Conservation (phyloP, 768 basidiomycete genomes). For the Gyrodon lividus region DNA sequence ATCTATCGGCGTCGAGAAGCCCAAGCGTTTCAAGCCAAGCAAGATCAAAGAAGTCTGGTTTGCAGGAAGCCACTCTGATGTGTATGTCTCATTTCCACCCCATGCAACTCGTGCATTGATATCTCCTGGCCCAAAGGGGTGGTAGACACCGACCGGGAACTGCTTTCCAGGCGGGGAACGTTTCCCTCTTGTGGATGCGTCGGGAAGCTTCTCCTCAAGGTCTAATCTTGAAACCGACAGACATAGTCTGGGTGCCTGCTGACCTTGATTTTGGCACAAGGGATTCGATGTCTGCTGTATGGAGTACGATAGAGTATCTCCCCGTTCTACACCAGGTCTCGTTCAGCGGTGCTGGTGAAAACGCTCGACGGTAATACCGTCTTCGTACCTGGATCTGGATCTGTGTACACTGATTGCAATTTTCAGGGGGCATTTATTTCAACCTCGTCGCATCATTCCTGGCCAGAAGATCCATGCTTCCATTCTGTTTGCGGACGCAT, state of each 20-base stretch:
- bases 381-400: too few relatives aligned
- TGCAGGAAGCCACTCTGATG: slow-evolving; percentile 40
- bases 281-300: slow-evolving; percentile 14
- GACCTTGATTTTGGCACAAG: slow-evolving; percentile 17
- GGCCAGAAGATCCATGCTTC: slow-evolving; percentile 23
- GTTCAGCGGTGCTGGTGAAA: slow-evolving; percentile 16
- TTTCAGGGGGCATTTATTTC: slow-evolving; percentile 10
- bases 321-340: slow-evolving; percentile 17
- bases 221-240: slow-evolving; percentile 19
- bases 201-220: slow-evolving; percentile 25
- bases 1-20: neutral
- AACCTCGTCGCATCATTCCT: slow-evolving; percentile 18
- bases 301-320: slow-evolving; percentile 13
- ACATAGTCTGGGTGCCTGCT: slow-evolving; percentile 18
- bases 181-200: slow-evolving; percentile 32
- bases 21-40: neutral
- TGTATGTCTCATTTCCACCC: slow-evolving; percentile 13
- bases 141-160: slow-evolving; percentile 14
- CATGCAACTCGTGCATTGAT: neutral
- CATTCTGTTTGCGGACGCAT: slow-evolving; percentile 17
- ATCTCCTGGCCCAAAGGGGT: slow-evolving; percentile 5
- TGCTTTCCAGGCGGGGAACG: slow-evolving; percentile 13
- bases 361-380: slow-evolving; percentile 5
- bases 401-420: neutral
- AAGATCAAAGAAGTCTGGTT: slow-evolving; percentile 63